Percentiles rank a stretch among this genome's conserved stretches.
These are phyloP conservation scores for Helenozyma baotianmanensis DNA, from an alignment of 805 yeast genomes.

Conservation along the genomic window DNA sequence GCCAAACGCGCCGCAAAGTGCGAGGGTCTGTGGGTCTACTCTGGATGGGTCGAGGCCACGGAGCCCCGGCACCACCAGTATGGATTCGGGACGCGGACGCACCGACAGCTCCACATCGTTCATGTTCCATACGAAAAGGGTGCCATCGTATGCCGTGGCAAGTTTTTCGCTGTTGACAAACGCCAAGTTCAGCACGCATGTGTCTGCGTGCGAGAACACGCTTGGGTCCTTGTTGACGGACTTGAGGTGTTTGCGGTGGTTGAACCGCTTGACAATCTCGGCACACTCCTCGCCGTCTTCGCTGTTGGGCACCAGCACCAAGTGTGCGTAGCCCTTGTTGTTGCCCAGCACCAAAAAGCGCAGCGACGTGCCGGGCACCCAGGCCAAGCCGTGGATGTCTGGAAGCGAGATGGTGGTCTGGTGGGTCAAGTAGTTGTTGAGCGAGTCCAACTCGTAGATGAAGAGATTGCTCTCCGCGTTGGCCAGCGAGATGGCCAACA, in stretches of 20 bases:
- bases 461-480: conserved; percentile 42
- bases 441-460: conserved; percentile 44
- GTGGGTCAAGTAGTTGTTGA: conserved; percentile 45
- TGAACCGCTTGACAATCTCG: conserved; percentile 71
- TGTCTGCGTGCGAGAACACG: conserved; percentile 15
- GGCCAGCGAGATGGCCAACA: conserved; percentile 53
- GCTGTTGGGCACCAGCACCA: conserved; percentile 57
- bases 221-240: conserved; percentile 23
- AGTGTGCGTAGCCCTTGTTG: conserved; percentile 66
- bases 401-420: conserved; percentile 57
- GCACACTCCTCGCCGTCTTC: conserved; percentile 51
- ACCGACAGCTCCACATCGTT: conserved; percentile 43
- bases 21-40: conserved; percentile 32
- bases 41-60: conserved; percentile 38
- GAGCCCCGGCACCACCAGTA: conserved; percentile 49
- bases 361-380: conserved; percentile 40
- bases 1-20: conserved; percentile 69
- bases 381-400: conserved; percentile 47
- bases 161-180: conserved; percentile 39
- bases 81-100: conserved; percentile 48
- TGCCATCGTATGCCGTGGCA: conserved; percentile 61
- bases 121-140: conserved; percentile 74
- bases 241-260: conserved; percentile 64
- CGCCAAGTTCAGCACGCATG: conserved; percentile 25
- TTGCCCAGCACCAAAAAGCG: conserved; percentile 66